Evolutionary conservation across 257 asterid genomes (phyloP).

Genomic region (Penstemon eatonii): DNA sequence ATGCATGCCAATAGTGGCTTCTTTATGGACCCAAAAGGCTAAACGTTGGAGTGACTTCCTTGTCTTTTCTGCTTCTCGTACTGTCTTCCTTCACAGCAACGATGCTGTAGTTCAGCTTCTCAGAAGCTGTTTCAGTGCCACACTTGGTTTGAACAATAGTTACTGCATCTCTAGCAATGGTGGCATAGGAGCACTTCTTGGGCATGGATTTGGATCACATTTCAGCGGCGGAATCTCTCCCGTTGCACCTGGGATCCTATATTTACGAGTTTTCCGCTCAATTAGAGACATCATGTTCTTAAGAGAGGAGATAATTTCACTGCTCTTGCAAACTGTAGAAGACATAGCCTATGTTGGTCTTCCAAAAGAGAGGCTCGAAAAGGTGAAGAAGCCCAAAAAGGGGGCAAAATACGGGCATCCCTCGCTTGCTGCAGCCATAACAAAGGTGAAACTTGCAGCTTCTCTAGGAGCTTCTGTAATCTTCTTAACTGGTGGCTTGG

Average conservation of each 20-base stretch:
- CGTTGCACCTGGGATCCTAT: conserved; percentile 90
- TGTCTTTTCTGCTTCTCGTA: conserved; percentile 89
- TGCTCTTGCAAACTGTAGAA: conserved; percentile 73
- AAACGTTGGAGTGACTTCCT: conserved; percentile 93
- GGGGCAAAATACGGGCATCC: conserved; percentile 45
- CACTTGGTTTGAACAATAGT: conserved; percentile 59
- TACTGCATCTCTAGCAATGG: conserved; percentile 69
- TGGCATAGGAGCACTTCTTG: conserved; percentile 88
- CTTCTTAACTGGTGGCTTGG: conserved; percentile 81
- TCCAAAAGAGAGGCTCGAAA: conserved; percentile 32
- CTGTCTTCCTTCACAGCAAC: conserved; percentile 90
- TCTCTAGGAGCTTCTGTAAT: conserved; percentile 78
- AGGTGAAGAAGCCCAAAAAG: conserved; percentile 40
- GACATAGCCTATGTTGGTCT: conserved; percentile 52
- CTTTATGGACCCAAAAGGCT: conserved; percentile 95
- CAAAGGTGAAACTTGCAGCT: conserved; percentile 83
- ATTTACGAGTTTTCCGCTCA: conserved; percentile 76
- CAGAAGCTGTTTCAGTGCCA: conserved; percentile 68
- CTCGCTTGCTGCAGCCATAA: conserved; percentile 71
- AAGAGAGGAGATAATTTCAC: conserved; percentile 72
- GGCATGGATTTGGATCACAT: conserved; percentile 97
- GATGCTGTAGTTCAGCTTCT: conserved; percentile 91
- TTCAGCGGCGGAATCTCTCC: conserved; percentile 86
- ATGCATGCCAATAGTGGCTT: conserved; percentile 96
- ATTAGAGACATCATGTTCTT: conserved; percentile 84